A percentile compares a stretch with the other conserved stretches of the same genome.
Evolutionary conservation across 805 yeast species (phyloP).

Genomic region (Nakazawaea sp.): DNA sequence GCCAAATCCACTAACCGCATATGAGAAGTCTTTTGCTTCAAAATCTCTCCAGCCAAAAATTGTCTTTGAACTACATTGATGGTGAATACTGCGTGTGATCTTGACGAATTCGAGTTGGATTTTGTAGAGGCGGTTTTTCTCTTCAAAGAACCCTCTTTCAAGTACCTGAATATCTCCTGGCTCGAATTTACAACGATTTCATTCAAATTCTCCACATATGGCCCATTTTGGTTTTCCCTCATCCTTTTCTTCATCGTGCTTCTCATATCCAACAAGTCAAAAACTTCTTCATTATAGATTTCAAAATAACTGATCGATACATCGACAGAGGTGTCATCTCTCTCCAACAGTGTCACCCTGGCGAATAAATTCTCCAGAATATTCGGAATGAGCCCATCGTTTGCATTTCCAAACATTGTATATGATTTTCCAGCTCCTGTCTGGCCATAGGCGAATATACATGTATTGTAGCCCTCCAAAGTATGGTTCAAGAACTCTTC

Average conservation of each 20-base stretch:
- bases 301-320: conserved; percentile 61
- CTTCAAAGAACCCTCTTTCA: conserved; percentile 44
- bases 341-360: conserved; percentile 29
- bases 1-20: conserved; percentile 75
- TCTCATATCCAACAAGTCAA: conserved; percentile 41
- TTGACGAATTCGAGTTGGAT: conserved; percentile 65
- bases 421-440: conserved; percentile 82
- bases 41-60: conserved; percentile 30
- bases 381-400: conserved; percentile 62
- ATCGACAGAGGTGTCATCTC: conserved; percentile 27
- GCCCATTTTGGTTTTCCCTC: conserved; percentile 63
- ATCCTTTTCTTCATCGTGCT: conserved; percentile 33
- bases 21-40: conserved; percentile 47
- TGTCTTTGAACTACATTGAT: conserved; percentile 52
- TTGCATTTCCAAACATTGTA: conserved; percentile 63
- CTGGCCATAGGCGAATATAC: conserved; percentile 60
- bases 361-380: conserved; percentile 48
- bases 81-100: conserved; percentile 79
- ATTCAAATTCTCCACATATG: conserved; percentile 62
- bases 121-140: conserved; percentile 69
- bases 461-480: conserved; percentile 46
- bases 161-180: conserved; percentile 38
- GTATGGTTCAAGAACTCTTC: conserved; percentile 54
- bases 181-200: conserved; percentile 45
- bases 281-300: conserved; percentile 71